Percentiles rank a stretch among this genome's conserved stretches.
phyloP scores from a whole-genome alignment of 2,329 filamentous ascomycete species.

The Ophiostoma sp. region DNA sequence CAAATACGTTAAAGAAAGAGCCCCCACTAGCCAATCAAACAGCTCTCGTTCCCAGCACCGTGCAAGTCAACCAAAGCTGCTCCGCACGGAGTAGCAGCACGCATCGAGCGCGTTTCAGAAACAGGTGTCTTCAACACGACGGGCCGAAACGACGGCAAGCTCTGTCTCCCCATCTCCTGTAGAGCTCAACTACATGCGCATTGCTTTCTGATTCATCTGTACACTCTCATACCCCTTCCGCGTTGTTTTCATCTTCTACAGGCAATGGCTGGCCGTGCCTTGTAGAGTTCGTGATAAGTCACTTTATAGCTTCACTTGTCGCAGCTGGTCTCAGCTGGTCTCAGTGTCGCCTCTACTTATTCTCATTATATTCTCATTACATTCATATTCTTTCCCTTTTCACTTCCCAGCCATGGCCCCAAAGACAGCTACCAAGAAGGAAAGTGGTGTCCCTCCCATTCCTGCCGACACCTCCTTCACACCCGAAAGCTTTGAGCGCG shows the following conservation, averaged over 20 bases:
- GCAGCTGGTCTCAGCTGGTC: conserved; percentile 2
- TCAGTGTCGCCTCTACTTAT: background rate
- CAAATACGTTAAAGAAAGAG: background rate
- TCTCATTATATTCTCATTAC: background rate
- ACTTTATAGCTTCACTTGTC: conserved; percentile 1
- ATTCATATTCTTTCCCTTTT: background rate
- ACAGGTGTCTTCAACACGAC: conserved; percentile 5
- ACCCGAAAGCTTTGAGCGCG: conserved; percentile 49
- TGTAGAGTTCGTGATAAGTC: background rate
- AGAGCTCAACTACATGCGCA: background rate
- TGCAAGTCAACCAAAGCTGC: background rate
- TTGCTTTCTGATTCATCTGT: background rate
- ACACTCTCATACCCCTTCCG: background rate
- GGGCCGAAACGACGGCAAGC: background rate
- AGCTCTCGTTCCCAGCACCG: background rate
- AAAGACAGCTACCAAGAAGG: background rate
- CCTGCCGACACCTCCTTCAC: conserved; percentile 39
- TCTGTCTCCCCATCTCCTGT: background rate
- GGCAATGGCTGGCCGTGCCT: conserved; percentile 24
- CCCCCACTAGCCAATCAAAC: background rate
- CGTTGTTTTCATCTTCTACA: background rate
- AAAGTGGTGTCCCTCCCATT: conserved; percentile 23
- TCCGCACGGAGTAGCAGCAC: conserved; percentile 5
- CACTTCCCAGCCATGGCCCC: background rate
- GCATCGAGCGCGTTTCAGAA: conserved; percentile 10